Percentiles rank a stretch among this genome's conserved stretches.
phyloP scores from a whole-genome alignment of 768 basidiomycete species.

The Fomitopsis pulvina region DNA sequence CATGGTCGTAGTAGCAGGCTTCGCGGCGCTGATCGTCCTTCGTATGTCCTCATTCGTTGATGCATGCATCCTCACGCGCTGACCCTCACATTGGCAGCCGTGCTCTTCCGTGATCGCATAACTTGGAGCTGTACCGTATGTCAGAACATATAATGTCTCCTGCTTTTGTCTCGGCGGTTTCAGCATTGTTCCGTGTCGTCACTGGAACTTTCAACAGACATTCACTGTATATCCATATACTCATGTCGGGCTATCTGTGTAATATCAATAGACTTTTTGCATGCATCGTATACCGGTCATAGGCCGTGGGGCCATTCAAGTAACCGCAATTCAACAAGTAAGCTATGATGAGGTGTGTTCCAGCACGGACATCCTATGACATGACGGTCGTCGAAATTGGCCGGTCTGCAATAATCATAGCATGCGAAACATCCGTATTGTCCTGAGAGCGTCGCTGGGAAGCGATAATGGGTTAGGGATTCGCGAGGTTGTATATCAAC shows the following conservation, averaged over 20 bases:
- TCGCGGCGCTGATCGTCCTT: constrained; percentile 77
- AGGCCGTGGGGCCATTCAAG: not conserved
- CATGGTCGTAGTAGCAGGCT: constrained; percentile 61
- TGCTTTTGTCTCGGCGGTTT: not conserved
- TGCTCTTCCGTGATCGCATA: constrained; percentile 76
- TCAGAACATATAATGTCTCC: constrained; percentile 64
- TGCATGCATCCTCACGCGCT: constrained; percentile 7
- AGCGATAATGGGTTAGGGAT: not conserved
- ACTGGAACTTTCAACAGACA: constrained; percentile 3
- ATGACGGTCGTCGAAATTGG: not conserved
- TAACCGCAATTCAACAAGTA: too few species aligned
- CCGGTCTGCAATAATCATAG: not conserved
- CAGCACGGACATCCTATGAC: too few species aligned
- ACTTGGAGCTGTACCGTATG: constrained; percentile 77
- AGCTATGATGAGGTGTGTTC: too few species aligned
- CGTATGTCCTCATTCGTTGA: constrained; percentile 46
- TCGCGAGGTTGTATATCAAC: not conserved
- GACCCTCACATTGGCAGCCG: constrained; percentile 39
- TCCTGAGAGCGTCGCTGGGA: constrained; percentile 13
- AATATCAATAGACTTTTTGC: constrained; percentile 5
- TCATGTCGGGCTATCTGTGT: not conserved
- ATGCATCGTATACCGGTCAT: not conserved
- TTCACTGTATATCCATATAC: constrained; percentile 8
- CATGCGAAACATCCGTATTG: not conserved
- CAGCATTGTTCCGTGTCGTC: not conserved